Conservation (phyloP, 495 filamentous ascomycete species). For the Podospora pseudocomata region DNA sequence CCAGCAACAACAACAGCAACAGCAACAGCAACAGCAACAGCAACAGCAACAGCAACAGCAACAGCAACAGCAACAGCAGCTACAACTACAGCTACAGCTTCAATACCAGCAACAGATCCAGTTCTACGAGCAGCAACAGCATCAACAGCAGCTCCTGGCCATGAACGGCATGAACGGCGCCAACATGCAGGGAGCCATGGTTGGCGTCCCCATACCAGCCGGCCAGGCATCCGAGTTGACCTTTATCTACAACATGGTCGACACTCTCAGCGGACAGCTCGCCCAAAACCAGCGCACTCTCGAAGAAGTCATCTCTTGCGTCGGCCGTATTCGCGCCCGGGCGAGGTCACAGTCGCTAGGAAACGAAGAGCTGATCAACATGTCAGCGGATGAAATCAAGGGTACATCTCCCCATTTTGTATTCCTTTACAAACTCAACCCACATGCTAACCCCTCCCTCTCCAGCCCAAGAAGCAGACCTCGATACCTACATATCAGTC, state of each 20-base stretch:
- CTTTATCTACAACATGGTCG: slow-evolving; percentile 76
- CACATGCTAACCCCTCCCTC: slow-evolving; percentile 9
- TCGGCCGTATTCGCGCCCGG: slow-evolving; percentile 50
- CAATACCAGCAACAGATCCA: slow-evolving; percentile 12
- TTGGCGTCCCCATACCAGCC: slow-evolving; percentile 62
- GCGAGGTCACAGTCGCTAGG: slow-evolving; percentile 43
- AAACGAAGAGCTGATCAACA: slow-evolving; percentile 50
- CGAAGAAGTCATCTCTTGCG: slow-evolving; percentile 65
- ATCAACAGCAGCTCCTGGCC: slow-evolving; percentile 34
- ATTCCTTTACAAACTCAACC: not conserved
- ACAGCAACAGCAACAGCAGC: slow-evolving; percentile 11
- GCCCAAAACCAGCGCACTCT: slow-evolving; percentile 75
- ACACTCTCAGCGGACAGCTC: slow-evolving; percentile 72
- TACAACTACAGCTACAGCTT: slow-evolving; percentile 3
- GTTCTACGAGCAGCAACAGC: slow-evolving; percentile 11
- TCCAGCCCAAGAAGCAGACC: slow-evolving; percentile 47
- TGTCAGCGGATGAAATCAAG: slow-evolving; percentile 47
- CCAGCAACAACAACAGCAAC: slow-evolving; percentile 6
- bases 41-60: slow-evolving; percentile 11
- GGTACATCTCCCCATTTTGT: slow-evolving; percentile 28
- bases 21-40: slow-evolving; percentile 9
- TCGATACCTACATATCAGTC: slow-evolving; percentile 50
- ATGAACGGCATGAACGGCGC: slow-evolving; percentile 60
- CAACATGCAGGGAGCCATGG: slow-evolving; percentile 43
- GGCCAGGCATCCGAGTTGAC: slow-evolving; percentile 86